These are phyloP conservation scores for Tulasnella sp. DNA, from an alignment of 768 basidiomycete genomes.

Conservation along the genomic window DNA sequence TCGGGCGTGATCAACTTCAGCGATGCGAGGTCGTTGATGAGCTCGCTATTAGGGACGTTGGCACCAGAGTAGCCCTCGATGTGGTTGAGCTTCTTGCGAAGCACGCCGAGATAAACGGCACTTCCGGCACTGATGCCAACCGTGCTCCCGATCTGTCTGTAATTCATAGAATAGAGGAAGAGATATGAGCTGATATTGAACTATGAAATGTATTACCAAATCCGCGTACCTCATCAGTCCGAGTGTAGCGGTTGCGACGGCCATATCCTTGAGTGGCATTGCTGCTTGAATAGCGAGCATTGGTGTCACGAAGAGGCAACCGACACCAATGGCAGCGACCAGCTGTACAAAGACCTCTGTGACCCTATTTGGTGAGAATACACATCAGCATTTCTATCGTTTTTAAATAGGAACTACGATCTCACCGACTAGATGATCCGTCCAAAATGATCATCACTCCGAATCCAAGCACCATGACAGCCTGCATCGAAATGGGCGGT, in stretches of 20 bases:
- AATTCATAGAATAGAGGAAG: background rate
- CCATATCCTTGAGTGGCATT: slow-evolving; percentile 25
- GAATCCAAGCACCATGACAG: slow-evolving; percentile 47
- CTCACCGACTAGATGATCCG: slow-evolving; percentile 41
- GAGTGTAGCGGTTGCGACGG: slow-evolving; percentile 22
- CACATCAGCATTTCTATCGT: background rate
- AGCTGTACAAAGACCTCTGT: slow-evolving; percentile 54
- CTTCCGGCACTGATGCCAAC: slow-evolving; percentile 24
- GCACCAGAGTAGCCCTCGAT: slow-evolving; percentile 15
- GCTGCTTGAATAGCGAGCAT: slow-evolving; percentile 22
- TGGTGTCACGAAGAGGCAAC: slow-evolving; percentile 43
- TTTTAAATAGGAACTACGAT: background rate
- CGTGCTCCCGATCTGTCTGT: slow-evolving; percentile 20
- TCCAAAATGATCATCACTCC: slow-evolving; percentile 66
- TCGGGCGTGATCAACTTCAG: slow-evolving; percentile 12
- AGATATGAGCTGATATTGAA: slow-evolving; percentile 21
- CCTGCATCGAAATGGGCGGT: background rate
- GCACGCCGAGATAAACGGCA: slow-evolving; percentile 22
- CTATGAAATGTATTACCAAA: background rate
- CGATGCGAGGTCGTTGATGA: slow-evolving; percentile 12
- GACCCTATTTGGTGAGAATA: slow-evolving; percentile 33
- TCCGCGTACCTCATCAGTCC: slow-evolving; percentile 27
- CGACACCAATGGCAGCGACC: slow-evolving; percentile 54
- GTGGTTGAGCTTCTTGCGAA: slow-evolving; percentile 12
- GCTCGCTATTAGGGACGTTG: background rate